Evolutionary conservation across 1,284 basidiomycete species (phyloP), one percentile per base, ranked within the genome.

Genomic region (Trametes polyzona): DNA sequence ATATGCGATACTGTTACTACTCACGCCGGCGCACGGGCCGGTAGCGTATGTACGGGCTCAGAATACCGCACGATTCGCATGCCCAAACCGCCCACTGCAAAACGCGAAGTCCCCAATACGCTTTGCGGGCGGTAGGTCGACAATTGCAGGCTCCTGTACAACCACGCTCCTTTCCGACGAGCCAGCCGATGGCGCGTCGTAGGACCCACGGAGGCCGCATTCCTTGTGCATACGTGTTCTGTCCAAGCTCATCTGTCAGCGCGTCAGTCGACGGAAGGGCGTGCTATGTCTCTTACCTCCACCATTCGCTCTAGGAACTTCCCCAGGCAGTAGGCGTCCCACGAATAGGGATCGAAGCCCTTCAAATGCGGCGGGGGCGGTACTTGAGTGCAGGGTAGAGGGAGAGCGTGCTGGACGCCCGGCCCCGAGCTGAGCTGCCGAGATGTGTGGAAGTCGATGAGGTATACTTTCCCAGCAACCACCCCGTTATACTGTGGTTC

Each of bases 281-380:
- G 1, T 23, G 24, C 36, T 21, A 19, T 8, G 30, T 12, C 27
- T 14, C 43, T 30, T 24, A 48, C 47, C 24, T 24, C 14, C 23
- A 26, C 23, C 27, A 23, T 26, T 4, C 17, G 17, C 12, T 21
- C 27, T 10, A 39, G 19, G 0, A 49, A 17, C 9, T 49, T 11
- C 21, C 47, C 47, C 7, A 49, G 47, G 26, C 47, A 49, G n/a
- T 49, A 49, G 9, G 40, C 47, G 36, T 49, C 47, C 47, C 47
- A 49, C 16, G 47, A 49, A 36, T 49, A 49, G 9, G 47, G 47
- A 19, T 49, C 47, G 21, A 39, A 49, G 17, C 16, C n/a, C 6
- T 17, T 23, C 35, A 49, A 29, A 8, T 30, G 17, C 12, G 10
- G 23, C 6, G 47, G 47, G 6, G 24, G 36, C 2, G 21, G 16